Evolutionary conservation across 495 filamentous ascomycete genomes (phyloP).

Genomic region (Penicillium psychrofluorescens): DNA sequence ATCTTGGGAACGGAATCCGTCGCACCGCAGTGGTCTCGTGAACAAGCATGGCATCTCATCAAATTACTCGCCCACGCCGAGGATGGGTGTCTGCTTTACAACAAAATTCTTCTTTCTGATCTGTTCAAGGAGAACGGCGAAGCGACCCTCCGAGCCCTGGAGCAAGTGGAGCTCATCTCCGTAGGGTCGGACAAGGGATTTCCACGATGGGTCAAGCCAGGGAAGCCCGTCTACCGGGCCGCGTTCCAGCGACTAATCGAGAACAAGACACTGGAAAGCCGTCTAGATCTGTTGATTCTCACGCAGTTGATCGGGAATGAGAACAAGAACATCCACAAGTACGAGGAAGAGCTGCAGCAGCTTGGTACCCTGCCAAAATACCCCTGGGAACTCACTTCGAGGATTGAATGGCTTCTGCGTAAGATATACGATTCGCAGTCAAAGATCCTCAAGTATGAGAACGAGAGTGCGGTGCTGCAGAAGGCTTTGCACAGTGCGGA

Average conservation of each 20-base stretch:
- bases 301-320: slow-evolving; percentile 63
- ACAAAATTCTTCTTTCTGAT: slow-evolving; percentile 69
- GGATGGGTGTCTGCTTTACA: slow-evolving; percentile 61
- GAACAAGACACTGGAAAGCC: slow-evolving; percentile 64
- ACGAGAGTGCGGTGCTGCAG: slow-evolving; percentile 63
- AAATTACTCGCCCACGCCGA: slow-evolving; percentile 54
- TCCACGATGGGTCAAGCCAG: slow-evolving; percentile 67
- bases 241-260: slow-evolving; percentile 65
- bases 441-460: slow-evolving; percentile 71
- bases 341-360: slow-evolving; percentile 67
- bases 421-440: slow-evolving; percentile 67
- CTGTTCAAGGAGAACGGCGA: slow-evolving; percentile 65
- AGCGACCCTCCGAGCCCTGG: slow-evolving; percentile 65
- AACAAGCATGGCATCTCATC: slow-evolving; percentile 89
- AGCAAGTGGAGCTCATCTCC: slow-evolving; percentile 81
- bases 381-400: slow-evolving; percentile 50
- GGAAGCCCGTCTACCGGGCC: slow-evolving; percentile 79
- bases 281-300: slow-evolving; percentile 67
- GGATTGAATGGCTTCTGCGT: slow-evolving; percentile 62
- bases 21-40: slow-evolving; percentile 58
- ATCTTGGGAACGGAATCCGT: slow-evolving; percentile 47
- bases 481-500: slow-evolving; percentile 36
- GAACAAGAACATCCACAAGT: slow-evolving; percentile 66
- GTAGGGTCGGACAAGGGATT: slow-evolving; percentile 67
- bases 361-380: slow-evolving; percentile 55